A percentile compares a stretch with the other conserved stretches of the same genome.
Evolutionary conservation across 768 basidiomycete species (phyloP).

Genomic region (Gloeostereum incarnatum): DNA sequence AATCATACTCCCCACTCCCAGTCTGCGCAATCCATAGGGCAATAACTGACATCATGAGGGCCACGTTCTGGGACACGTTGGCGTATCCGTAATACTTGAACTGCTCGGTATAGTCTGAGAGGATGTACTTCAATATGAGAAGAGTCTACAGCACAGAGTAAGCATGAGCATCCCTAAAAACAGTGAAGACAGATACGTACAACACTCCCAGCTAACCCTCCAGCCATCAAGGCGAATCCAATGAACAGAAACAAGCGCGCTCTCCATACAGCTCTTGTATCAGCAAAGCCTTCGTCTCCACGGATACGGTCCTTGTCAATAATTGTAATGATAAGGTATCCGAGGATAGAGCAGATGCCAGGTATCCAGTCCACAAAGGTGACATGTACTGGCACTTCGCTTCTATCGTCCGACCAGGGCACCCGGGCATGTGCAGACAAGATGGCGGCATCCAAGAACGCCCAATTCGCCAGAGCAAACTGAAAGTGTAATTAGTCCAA

Average conservation of each 20-base stretch:
- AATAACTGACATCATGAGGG: slow-evolving; percentile 76
- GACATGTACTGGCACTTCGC: slow-evolving; percentile 52
- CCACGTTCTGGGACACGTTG: slow-evolving; percentile 90
- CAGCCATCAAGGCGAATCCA: slow-evolving; percentile 96
- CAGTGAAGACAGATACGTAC: slow-evolving; percentile 39
- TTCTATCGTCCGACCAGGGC: slow-evolving; percentile 58
- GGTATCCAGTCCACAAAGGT: slow-evolving; percentile 97
- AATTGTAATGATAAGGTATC: slow-evolving; percentile 86
- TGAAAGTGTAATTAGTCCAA: slow-evolving; percentile 19
- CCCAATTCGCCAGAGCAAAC: slow-evolving; percentile 96
- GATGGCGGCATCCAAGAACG: slow-evolving; percentile 88
- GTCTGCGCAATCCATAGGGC: slow-evolving; percentile 92
- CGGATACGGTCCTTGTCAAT: slow-evolving; percentile 90
- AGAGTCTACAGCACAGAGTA: slow-evolving; percentile 49
- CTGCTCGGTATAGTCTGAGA: slow-evolving; percentile 61
- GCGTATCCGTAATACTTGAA: slow-evolving; percentile 91
- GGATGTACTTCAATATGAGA: slow-evolving; percentile 83
- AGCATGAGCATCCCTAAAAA: background rate
- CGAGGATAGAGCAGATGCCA: slow-evolving; percentile 85
- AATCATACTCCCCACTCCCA: slow-evolving; percentile 83
- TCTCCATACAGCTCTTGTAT: slow-evolving; percentile 82
- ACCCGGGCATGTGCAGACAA: slow-evolving; percentile 80
- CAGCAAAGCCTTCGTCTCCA: slow-evolving; percentile 73
- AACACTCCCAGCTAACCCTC: slow-evolving; percentile 93
- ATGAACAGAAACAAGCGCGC: slow-evolving; percentile 88